Base-by-base conservation (phyloP, 2,329 filamentous ascomycete genomes). In the Botrytis medusae region DNA sequence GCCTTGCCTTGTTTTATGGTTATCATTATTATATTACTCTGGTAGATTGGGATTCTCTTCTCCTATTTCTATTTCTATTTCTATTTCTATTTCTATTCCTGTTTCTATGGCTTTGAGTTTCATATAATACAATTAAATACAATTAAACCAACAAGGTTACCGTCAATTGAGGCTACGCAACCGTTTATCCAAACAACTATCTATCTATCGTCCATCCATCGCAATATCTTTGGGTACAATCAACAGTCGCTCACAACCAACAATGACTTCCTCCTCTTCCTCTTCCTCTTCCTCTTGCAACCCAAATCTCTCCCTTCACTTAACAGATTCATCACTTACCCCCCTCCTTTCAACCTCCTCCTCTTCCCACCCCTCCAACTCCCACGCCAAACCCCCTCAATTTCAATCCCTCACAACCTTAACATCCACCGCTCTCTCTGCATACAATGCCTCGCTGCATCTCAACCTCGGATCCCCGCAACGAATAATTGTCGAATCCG, bases 401-500 rank as follows among this genome's bases (percentile, higher is more conserved):
- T 74, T 85, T 73, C 83, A 85, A 69, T 83, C 87, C n/a, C 85
- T 91, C 69, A 84, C 86, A 10, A 80, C 83, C 7, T 84, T 90
- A 60, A 84, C 88, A 46, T 84, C 84, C 63, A 84, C 85, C 68
- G 87, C 88, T 25, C 83, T 90, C 37, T 84, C 83, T 74, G 85
- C 86, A 20, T 86, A 87, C 78, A 85, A 87, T 63, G 83, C 87
- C 67, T 86, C 87, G 8, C 82, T 82, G 48, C 86, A 88, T 68
- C 83, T 90, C 10, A 85, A 84, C 64, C 84, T 89, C 61, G 88
- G 88, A 76, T 78, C 79, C 10, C 86, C 88, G 4, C 84, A 87
- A 78, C 86, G 88, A 79, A 84, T 90, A 75, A 86, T 90, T 80
- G 85, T 90, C 79, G 88, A 90, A 79, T 87, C 87, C 79, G 82